These are phyloP conservation scores for Hansfordia pulvinata DNA, from an alignment of 2,329 filamentous ascomycete species.

Conservation along the genomic window DNA sequence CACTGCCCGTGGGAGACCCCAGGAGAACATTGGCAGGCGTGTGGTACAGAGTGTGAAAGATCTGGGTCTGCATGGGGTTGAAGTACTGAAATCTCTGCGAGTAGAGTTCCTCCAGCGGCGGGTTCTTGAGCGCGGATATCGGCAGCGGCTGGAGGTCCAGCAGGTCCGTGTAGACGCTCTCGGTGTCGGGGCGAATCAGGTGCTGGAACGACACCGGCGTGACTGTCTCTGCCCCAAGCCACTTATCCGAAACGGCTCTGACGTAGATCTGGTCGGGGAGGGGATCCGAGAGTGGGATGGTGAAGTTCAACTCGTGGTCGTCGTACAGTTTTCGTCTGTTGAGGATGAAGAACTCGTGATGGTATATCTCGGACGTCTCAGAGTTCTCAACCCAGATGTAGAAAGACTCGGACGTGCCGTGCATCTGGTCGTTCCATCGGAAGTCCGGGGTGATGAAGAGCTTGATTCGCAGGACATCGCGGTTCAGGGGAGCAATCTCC, in stretches of 20 bases:
- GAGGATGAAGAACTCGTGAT: conserved; percentile 93
- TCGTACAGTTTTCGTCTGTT: conserved; percentile 82
- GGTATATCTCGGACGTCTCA: conserved; percentile 93
- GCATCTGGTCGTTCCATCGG: conserved; percentile 83
- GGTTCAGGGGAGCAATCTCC: conserved; percentile 89
- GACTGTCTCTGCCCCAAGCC: conserved; percentile 93
- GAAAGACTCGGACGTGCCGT: conserved; percentile 90
- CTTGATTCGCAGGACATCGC: conserved; percentile 85
- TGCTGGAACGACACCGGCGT: conserved; percentile 95
- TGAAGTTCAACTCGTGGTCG: conserved; percentile 96
- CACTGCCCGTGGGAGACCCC: conserved; percentile 91
- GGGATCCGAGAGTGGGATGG: conserved; percentile 87
- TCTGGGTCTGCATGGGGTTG: conserved; percentile 98
- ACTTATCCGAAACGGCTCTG: conserved; percentile 83
- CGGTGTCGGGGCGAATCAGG: conserved; percentile 90
- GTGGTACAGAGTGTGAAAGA: conserved; percentile 94
- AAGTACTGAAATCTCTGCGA: conserved; percentile 84
- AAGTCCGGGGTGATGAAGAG: conserved; percentile 83
- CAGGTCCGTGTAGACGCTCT: conserved; percentile 92
- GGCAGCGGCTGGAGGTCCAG: conserved; percentile 84
- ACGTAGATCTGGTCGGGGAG: conserved; percentile 94
- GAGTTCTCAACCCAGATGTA: conserved; percentile 99
- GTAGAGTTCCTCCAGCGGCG: conserved; percentile 78
- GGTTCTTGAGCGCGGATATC: conserved; percentile 76
- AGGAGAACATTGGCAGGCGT: conserved; percentile 84